Evolutionary conservation across 2,329 filamentous ascomycete species (phyloP).

Genomic region (Emmonsia crescens): DNA sequence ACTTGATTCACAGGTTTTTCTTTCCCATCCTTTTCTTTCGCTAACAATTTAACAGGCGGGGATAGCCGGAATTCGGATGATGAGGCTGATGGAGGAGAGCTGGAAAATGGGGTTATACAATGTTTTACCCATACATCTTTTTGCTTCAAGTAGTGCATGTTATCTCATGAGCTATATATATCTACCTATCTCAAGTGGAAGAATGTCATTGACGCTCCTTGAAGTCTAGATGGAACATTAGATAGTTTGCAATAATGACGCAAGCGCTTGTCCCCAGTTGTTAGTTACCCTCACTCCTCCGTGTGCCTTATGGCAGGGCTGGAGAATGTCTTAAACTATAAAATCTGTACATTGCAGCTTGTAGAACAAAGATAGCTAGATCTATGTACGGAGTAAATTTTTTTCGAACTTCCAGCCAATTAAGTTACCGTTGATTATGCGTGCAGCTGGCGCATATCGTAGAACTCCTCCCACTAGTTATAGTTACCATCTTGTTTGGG

Average conservation of each 20-base stretch:
- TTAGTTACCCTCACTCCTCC: no score
- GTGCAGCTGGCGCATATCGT: no score
- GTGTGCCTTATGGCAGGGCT: no score
- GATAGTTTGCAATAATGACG: background rate
- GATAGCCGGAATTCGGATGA: background rate
- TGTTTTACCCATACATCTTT: background rate
- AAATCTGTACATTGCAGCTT: no score
- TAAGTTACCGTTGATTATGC: no score
- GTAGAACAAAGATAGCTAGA: no score
- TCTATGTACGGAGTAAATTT: no score
- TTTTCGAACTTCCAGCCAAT: no score
- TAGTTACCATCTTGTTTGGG: no score
- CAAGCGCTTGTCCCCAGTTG: slow-evolving; percentile 4
- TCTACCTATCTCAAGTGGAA: background rate
- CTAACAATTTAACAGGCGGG: background rate
- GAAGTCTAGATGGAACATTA: background rate
- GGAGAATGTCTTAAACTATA: no score
- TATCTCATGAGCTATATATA: background rate
- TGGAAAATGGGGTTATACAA: background rate
- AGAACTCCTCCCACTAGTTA: no score
- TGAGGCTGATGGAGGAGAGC: background rate
- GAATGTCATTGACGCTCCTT: background rate
- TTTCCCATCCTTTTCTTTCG: background rate
- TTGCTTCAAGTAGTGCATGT: background rate
- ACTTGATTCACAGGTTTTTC: no score